Conservation (phyloP, 192 early-diverging fungal species). For the Mortierella hygrophila region DNA sequence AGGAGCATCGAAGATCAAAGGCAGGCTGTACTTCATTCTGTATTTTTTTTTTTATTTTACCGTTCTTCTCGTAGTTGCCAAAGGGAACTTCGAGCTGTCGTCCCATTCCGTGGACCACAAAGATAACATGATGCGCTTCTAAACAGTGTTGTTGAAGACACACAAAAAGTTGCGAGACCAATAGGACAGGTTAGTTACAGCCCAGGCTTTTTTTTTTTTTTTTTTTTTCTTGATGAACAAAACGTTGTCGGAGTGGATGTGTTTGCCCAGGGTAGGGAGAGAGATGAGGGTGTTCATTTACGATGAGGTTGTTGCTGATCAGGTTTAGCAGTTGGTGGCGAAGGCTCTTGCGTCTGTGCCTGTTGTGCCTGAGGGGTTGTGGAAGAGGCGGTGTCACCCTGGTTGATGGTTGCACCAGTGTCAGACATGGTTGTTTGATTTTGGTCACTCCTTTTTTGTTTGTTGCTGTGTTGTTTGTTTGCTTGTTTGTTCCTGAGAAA, state of each 20-base stretch:
- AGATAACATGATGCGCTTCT: slow-evolving; percentile 59
- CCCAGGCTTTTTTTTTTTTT: neutral
- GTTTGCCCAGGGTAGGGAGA: neutral
- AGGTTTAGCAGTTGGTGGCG: neutral
- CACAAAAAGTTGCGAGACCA: neutral
- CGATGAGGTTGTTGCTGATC: neutral
- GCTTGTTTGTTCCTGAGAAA: neutral
- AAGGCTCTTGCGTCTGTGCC: neutral
- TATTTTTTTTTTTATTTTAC: slow-evolving; percentile 20
- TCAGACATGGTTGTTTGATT: neutral
- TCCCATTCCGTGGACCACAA: slow-evolving; percentile 68
- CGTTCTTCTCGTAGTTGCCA: slow-evolving; percentile 60
- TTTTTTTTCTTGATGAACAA: neutral
- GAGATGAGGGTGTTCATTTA: neutral
- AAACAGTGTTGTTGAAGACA: neutral
- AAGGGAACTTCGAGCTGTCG: slow-evolving; percentile 59
- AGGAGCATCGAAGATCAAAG: neutral
- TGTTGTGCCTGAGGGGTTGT: neutral
- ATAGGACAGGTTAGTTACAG: neutral
- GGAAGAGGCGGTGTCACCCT: neutral
- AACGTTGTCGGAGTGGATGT: neutral
- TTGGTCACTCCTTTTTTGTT: neutral
- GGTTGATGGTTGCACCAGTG: neutral
- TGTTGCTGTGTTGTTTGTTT: neutral
- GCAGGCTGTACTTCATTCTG: neutral